A percentile compares a stretch with the other conserved stretches of the same genome.
phyloP scores from a whole-genome alignment of 2,329 filamentous ascomycete species.

The Fusarium scirpi region DNA sequence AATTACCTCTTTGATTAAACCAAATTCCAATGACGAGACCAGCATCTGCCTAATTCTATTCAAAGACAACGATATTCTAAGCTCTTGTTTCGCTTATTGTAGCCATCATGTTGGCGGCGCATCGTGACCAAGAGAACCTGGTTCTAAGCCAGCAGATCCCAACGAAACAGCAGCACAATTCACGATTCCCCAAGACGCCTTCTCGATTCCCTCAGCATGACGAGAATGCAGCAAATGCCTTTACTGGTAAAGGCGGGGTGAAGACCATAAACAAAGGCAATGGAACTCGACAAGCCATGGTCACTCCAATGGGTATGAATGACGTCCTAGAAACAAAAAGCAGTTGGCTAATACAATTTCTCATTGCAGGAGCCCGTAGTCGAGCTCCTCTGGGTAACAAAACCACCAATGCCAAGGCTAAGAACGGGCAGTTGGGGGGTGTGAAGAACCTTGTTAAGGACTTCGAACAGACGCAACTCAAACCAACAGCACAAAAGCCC shows the following conservation, averaged over 20 bases:
- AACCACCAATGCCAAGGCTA: slow-evolving; percentile 92
- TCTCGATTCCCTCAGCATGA: slow-evolving; percentile 83
- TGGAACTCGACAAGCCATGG: slow-evolving; percentile 67
- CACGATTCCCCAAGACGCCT: slow-evolving; percentile 83
- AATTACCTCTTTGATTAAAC: slow-evolving; percentile 36
- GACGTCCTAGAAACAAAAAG: neutral
- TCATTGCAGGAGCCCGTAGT: slow-evolving; percentile 59
- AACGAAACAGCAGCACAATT: slow-evolving; percentile 81
- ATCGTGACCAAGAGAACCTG: slow-evolving; percentile 89
- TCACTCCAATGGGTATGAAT: slow-evolving; percentile 83
- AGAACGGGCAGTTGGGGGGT: slow-evolving; percentile 73
- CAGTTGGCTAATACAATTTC: slow-evolving; percentile 16
- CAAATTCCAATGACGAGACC: slow-evolving; percentile 27
- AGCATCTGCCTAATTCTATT: slow-evolving; percentile 20
- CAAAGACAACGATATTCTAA: slow-evolving; percentile 22
- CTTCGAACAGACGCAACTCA: slow-evolving; percentile 71
- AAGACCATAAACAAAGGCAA: slow-evolving; percentile 62
- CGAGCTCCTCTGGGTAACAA: slow-evolving; percentile 92
- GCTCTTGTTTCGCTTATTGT: slow-evolving; percentile 22
- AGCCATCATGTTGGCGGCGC: slow-evolving; percentile 76
- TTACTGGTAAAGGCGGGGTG: slow-evolving; percentile 60
- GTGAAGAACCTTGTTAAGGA: slow-evolving; percentile 70
- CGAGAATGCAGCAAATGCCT: slow-evolving; percentile 74
- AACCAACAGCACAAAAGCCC: slow-evolving; percentile 70
- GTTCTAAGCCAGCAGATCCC: slow-evolving; percentile 79